Evolutionary conservation across 1,139 yeast genomes (phyloP).

Genomic region (Geotrichum europaeum): DNA sequence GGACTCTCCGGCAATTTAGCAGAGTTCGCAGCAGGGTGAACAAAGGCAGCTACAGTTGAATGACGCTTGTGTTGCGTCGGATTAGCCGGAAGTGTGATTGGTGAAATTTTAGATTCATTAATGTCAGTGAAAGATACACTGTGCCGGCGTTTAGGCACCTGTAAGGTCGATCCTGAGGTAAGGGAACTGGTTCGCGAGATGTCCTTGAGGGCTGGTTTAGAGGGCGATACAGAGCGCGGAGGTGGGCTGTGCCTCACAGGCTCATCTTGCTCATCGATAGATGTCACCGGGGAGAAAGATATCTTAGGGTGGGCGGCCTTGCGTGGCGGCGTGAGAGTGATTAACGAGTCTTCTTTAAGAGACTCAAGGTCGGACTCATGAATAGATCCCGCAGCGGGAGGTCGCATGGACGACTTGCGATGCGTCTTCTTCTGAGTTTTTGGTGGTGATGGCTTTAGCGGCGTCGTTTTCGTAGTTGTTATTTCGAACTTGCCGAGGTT

Average conservation of each 20-base stretch:
- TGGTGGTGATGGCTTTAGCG: slow-evolving; percentile 12
- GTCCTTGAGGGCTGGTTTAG: slow-evolving; percentile 31
- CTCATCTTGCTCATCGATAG: slow-evolving; percentile 7
- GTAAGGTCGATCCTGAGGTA: slow-evolving; percentile 11
- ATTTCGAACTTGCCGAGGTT: slow-evolving; percentile 36
- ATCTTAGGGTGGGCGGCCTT: slow-evolving; percentile 7
- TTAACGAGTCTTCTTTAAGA: slow-evolving; percentile 28
- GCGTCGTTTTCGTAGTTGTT: slow-evolving; percentile 32
- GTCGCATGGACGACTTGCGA: slow-evolving; percentile 19
- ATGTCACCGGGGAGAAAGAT: slow-evolving; percentile 12
- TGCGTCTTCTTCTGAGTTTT: neutral
- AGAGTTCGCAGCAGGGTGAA: neutral
- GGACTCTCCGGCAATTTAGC: neutral
- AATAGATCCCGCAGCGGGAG: neutral
- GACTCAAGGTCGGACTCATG: slow-evolving; percentile 34
- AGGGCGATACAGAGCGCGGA: slow-evolving; percentile 30
- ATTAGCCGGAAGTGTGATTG: neutral
- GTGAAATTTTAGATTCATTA: neutral
- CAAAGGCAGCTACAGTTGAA: neutral
- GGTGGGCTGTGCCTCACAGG: slow-evolving; percentile 26
- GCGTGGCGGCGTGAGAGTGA: slow-evolving; percentile 6
- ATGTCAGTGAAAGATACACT: slow-evolving; percentile 12
- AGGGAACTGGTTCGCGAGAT: slow-evolving; percentile 21
- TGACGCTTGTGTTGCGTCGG: neutral
- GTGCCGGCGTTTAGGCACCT: slow-evolving; percentile 9